These are phyloP conservation scores for Botrytis byssoidea DNA, from an alignment of 2,329 filamentous ascomycete species.

Conservation along the genomic window DNA sequence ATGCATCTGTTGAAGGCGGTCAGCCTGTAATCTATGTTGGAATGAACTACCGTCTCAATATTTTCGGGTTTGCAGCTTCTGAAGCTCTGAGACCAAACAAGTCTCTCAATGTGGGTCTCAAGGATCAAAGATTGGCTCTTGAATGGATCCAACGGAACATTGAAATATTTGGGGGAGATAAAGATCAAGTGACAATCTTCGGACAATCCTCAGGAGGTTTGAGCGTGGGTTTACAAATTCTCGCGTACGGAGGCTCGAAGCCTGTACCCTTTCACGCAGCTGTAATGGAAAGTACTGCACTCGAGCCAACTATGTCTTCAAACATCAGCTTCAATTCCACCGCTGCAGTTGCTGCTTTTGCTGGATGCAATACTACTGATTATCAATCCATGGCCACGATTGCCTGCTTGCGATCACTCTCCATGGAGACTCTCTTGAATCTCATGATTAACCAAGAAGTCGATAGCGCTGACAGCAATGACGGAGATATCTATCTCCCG, in stretches of 20 bases:
- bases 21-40: constrained; percentile 55
- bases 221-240: constrained; percentile 48
- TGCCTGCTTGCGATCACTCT: constrained; percentile 47
- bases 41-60: constrained; percentile 52
- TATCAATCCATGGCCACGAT: constrained; percentile 45
- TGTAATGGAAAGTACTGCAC: constrained; percentile 48
- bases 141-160: constrained; percentile 60
- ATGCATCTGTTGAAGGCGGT: constrained; percentile 47
- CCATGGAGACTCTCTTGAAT: constrained; percentile 45
- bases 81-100: constrained; percentile 42
- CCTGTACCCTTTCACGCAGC: constrained; percentile 47
- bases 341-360: constrained; percentile 42
- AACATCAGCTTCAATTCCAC: constrained; percentile 51
- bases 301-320: constrained; percentile 51
- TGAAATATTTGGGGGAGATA: constrained; percentile 57
- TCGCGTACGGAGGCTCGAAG: constrained; percentile 47
- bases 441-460: constrained; percentile 46
- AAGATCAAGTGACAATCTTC: constrained; percentile 56
- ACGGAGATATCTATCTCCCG: constrained; percentile 52
- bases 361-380: constrained; percentile 45
- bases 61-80: constrained; percentile 67
- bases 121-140: constrained; percentile 42
- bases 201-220: constrained; percentile 56
- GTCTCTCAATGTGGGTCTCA: constrained; percentile 41
- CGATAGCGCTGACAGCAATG: constrained; percentile 45